Evolutionary conservation across 2,329 filamentous ascomycete genomes (phyloP), one percentile per base, ranked within the genome.

Genomic region (Boeremia lycopersici): DNA sequence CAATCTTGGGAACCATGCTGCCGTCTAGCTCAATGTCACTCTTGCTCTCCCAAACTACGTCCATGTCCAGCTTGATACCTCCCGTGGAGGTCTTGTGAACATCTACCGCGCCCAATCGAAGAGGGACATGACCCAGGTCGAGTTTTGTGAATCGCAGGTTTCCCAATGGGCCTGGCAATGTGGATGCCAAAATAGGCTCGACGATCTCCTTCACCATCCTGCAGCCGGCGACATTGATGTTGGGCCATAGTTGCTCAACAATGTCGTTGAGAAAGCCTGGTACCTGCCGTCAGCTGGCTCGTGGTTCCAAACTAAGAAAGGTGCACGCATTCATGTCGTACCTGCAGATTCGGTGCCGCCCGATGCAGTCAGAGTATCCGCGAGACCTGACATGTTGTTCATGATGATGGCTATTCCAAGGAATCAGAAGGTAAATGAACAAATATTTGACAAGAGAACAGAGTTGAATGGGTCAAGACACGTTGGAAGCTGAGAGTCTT

Each of bases 1-100:
- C 77, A 57, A 80, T 68, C 56, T 78, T 77, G 34, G 79, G 77
- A 13, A 79, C 69, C 73, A 77, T 74, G 30, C 70, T 75, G 0
- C 72, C 79, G 34, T 81, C 75, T 13, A 82, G 64, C 56, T 81
- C 77, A 48, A 82, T 79, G 44, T 81, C 79, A 40, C 76, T 77
- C 23, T 75, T 62, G 10, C 79, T 76, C 29, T 81, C 75, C 79
- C 79, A 82, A 13, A 67, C 65, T 2, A 81, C 63, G 52, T 81
- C 73, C 73, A 82, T 75, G 40, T 81, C 79, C 3, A 82, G 71
- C 67, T 80, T 81, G 64, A 82, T 80, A 12, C 78, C 79, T 2
- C 70, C 72, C 7, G 65, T 73, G 4, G 76, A 71, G 4, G 76
- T 76, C 71, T 78, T 81, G 65, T 78, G 76, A 2, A 80, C 77